A percentile compares a stretch with the other conserved stretches of the same genome.
These are phyloP conservation scores for Boletus vermiculosoides DNA, from an alignment of 768 basidiomycete species.

Conservation along the genomic window DNA sequence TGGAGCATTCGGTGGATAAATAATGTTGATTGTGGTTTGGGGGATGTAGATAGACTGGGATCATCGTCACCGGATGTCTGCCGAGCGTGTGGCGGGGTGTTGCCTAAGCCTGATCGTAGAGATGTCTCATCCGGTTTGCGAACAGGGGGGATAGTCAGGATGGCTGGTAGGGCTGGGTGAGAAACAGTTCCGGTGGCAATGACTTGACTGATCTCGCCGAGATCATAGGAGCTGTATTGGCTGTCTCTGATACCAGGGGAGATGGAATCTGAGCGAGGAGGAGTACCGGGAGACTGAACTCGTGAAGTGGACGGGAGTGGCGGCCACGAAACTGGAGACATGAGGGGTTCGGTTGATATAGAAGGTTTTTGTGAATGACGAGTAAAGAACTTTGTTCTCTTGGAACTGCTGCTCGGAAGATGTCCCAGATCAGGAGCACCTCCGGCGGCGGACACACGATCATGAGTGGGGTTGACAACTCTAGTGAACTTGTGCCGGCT, in stretches of 20 bases:
- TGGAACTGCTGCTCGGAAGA: not conserved
- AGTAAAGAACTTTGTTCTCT: not conserved
- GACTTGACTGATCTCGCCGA: conserved; percentile 4
- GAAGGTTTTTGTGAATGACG: conserved; percentile 17
- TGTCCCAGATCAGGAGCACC: not conserved
- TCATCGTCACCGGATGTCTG: not conserved
- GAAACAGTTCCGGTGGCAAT: not conserved
- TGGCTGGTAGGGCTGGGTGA: not conserved
- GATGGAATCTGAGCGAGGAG: not conserved
- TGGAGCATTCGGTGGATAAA: conserved; percentile 25
- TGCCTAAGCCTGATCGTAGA: not conserved
- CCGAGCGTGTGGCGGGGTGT: not conserved
- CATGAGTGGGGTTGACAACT: conserved; percentile 14
- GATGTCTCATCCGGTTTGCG: conserved; percentile 3
- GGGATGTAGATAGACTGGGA: not conserved
- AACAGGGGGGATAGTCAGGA: conserved; percentile 5
- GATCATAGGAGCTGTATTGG: not conserved
- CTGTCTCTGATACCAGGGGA: conserved; percentile 4
- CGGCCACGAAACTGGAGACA: conserved; percentile 10
- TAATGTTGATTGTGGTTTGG: not conserved
- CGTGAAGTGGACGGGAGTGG: conserved; percentile 6
- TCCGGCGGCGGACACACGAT: not conserved
- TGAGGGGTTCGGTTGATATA: conserved; percentile 24
- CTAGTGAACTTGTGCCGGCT: conserved; percentile 12
- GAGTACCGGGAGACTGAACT: not conserved